Base-by-base conservation (phyloP, 192 early-diverging fungal species). In the Coemansia nantahalensis region DNA sequence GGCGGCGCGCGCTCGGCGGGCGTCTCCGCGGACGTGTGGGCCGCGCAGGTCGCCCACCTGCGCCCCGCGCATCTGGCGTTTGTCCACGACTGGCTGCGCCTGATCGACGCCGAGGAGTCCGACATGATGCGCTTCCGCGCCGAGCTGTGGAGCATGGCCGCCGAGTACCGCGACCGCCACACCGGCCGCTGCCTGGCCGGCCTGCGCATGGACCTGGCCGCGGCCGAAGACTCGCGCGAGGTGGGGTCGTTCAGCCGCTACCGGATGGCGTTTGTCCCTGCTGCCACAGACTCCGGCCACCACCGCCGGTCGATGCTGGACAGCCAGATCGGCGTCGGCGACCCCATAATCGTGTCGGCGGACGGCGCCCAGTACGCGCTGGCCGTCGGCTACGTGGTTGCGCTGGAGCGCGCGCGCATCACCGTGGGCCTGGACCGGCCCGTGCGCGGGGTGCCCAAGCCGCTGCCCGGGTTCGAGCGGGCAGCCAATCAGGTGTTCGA, bases 311-410 rank as follows among this genome's bases (percentile, higher is more conserved):
- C 72, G 28, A 35, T 76, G 24, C 72, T 68, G 1, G 63, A 65
- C 16, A 45, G 49, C 32, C 71, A 71, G 60, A 34, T 80, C 8
- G 59, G 34, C 19, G 77, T 83, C 0, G 90, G 89, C 11, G 94
- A 97, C 46, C 83, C 85, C 0, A 78, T 97, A 18, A 82, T 93
- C 0, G 70, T 97, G 8, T 95, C 94, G 0, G 84, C 82, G 7
- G 86, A 89, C 44, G 51, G 59, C 5, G 84, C 83, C 0, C 86
- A 91, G 36, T 84, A 83, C 51, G 86, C 87, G 7, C 44, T 97
- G 5, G 86, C 85, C 0, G 79, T 86, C 16, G 94, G 94, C 1
- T 89, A 82, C 51, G 79, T 95, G 5, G 52, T 62, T 8, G 80
- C 82, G 2, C 33, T 90, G 8, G 58, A 72, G 17, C 47, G 61